Percentiles rank a stretch among this genome's conserved stretches.
phyloP scores from a whole-genome alignment of 2,329 filamentous ascomycete genomes.

The Colletotrichum spinosum region DNA sequence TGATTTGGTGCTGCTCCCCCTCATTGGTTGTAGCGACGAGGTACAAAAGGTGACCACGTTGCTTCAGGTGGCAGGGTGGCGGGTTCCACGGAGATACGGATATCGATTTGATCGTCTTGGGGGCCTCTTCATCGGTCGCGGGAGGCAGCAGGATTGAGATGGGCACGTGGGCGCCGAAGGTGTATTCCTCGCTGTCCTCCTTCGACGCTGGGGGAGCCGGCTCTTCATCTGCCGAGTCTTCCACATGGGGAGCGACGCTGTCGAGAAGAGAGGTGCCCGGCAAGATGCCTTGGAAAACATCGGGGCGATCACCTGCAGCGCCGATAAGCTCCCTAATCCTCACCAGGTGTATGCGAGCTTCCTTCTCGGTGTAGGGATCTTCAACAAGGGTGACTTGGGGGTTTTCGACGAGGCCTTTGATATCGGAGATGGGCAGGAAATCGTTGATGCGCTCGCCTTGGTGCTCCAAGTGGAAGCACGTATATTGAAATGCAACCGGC shows the following conservation, averaged over 20 bases:
- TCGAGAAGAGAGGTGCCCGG: constrained; percentile 91
- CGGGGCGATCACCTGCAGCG: constrained; percentile 87
- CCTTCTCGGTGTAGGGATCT: constrained; percentile 98
- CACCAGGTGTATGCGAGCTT: constrained; percentile 93
- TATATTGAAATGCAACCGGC: constrained; percentile 94
- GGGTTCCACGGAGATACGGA: constrained; percentile 96
- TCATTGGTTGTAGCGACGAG: constrained; percentile 90
- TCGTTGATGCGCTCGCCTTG: constrained; percentile 92
- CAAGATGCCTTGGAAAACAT: constrained; percentile 86
- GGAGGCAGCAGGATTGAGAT: constrained; percentile 79
- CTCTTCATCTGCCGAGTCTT: constrained; percentile 54
- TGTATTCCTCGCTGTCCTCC: constrained; percentile 72
- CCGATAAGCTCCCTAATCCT: constrained; percentile 93
- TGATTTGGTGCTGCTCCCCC: constrained; percentile 94
- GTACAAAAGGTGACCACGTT: constrained; percentile 93
- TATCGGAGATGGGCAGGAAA: constrained; percentile 91
- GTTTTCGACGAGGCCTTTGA: constrained; percentile 80
- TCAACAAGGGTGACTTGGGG: constrained; percentile 86
- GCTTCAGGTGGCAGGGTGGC: constrained; percentile 88
- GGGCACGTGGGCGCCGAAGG: constrained; percentile 77
- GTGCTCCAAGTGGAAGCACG: constrained; percentile 97
- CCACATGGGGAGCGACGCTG: constrained; percentile 67
- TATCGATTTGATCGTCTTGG: constrained; percentile 92
- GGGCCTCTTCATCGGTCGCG: constrained; percentile 70
- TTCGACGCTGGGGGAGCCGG: constrained; percentile 48